Percentiles rank a stretch among this genome's conserved stretches.
phyloP scores from a whole-genome alignment of 306 rosid genomes.

The Boehmeria nivea region DNA sequence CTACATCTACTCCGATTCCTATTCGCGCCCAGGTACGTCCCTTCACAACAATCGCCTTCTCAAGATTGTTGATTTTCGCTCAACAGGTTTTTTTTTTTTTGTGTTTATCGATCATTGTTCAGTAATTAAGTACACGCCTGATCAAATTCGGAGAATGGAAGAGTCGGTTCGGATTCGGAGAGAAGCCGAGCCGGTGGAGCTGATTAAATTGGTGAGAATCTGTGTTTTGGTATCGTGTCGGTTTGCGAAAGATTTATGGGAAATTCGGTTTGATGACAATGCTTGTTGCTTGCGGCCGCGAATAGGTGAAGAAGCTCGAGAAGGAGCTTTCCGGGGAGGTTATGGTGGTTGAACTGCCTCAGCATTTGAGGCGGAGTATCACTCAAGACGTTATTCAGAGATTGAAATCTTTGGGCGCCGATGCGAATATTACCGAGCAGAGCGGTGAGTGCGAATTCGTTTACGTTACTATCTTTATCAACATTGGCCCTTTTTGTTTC shows the following conservation, averaged over 20 bases:
- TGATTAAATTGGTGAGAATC: conserved; percentile 67
- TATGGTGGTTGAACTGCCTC: conserved; percentile 47
- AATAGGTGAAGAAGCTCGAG: conserved; percentile 59
- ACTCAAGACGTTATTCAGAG: conserved; percentile 55
- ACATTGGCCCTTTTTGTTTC: neutral
- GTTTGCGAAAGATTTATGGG: neutral
- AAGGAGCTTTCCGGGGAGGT: conserved; percentile 47
- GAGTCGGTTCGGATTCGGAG: conserved; percentile 66
- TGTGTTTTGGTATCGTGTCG: neutral
- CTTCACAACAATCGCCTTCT: neutral
- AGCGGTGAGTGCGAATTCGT: conserved; percentile 45
- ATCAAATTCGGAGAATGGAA: conserved; percentile 88
- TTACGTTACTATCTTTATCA: conserved; percentile 8
- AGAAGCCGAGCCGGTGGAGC: conserved; percentile 60
- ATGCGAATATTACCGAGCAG: conserved; percentile 42
- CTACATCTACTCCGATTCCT: conserved; percentile 71
- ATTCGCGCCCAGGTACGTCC: conserved; percentile 47
- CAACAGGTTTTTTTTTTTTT: neutral
- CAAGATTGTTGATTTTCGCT: neutral
- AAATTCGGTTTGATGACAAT: neutral
- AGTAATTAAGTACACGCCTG: conserved; percentile 73
- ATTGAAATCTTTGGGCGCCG: conserved; percentile 49
- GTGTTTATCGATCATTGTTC: neutral
- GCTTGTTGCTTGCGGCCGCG: conserved; percentile 9
- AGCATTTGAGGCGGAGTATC: conserved; percentile 61